phyloP scores from a whole-genome alignment of 2,329 filamentous ascomycete genomes.

The Trichoderma koningii region DNA sequence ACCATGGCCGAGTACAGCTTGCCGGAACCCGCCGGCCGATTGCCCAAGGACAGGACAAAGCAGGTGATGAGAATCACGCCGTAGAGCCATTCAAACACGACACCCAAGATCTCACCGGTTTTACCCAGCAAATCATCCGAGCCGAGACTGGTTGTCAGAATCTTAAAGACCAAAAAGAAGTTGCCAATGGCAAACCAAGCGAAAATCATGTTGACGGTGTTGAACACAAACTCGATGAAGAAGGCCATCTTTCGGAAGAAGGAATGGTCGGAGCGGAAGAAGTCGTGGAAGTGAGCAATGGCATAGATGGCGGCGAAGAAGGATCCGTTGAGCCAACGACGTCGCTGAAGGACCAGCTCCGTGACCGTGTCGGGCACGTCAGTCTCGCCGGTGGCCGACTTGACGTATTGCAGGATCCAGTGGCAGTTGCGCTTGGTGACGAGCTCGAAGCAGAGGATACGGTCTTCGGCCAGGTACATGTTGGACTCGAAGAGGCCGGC shows the following conservation, averaged over 20 bases:
- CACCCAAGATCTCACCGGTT: constrained; percentile 76
- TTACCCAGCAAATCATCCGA: constrained; percentile 68
- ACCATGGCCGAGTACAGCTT: constrained; percentile 96
- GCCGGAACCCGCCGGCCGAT: constrained; percentile 90
- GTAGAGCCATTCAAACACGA: constrained; percentile 96
- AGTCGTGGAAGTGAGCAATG: constrained; percentile 91
- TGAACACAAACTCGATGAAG: constrained; percentile 89
- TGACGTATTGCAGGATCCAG: constrained; percentile 98
- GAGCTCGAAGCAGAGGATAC: constrained; percentile 97
- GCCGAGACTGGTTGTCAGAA: constrained; percentile 85
- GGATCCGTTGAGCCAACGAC: constrained; percentile 95
- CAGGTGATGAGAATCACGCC: constrained; percentile 89
- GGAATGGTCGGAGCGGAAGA: constrained; percentile 91
- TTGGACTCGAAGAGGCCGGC: constrained; percentile 98
- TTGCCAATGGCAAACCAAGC: constrained; percentile 98
- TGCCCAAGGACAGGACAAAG: constrained; percentile 92
- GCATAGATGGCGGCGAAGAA: constrained; percentile 98
- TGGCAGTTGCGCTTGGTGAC: constrained; percentile 96
- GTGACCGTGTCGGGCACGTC: constrained; percentile 94
- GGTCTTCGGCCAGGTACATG: constrained; percentile 98
- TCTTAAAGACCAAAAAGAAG: constrained; percentile 98
- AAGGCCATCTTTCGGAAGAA: constrained; percentile 85
- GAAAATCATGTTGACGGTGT: constrained; percentile 95
- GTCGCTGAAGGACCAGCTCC: constrained; percentile 91
- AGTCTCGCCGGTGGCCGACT: constrained; percentile 93